Evolutionary conservation across 2,329 filamentous ascomycete species (phyloP), one percentile per base, ranked within the genome.

Genomic region (Colletotrichum zoysiae): DNA sequence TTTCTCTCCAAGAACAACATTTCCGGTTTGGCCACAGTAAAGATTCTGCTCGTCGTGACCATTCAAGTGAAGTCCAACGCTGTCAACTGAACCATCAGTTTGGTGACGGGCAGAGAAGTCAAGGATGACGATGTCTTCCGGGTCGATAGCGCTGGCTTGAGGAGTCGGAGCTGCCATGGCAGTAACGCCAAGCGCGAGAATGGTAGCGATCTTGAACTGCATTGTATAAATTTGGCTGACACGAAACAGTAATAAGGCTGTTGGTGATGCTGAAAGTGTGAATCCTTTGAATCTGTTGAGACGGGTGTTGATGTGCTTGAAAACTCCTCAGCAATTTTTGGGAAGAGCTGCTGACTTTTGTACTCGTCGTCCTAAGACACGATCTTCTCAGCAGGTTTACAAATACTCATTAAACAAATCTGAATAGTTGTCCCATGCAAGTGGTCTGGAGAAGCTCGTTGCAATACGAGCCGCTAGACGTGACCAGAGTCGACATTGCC

Each of bases 31-130:
- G 7, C 57, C 23, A n/a, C 65, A 67, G 26, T 55, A 51, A 1
- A 67, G 57, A n/a, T 56, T 56, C 6, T 53, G 30, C 30, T 58
- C 65, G 38, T 62, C 65, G 7, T 44, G 38, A 3, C 35, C 57
- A 42, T 50, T 67, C 8, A 67, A 62, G 30, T 62, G 48, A 5
- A 67, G 40, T 2, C 65, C 65, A 16, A 67, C 58, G 3, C 57
- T 62, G 20, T 55, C 38, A n/a, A 67, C 50, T 18, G 20, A 16
- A 2, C 57, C 57, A 16, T 50, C 53, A 11, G 26, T 40, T 50
- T 62, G 46, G 26, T 67, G 57, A 26, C 57, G 57, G 26, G 65
- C 30, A 11, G 57, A 55, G 30, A 67, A 67, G 48, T 67, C 65
- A 30, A 55, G 42, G n/a, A 67, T 48, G 7, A 67, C 26, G 7